Base-by-base conservation (phyloP, 192 early-diverging fungal genomes). In the Umbelopsis isabellina region DNA sequence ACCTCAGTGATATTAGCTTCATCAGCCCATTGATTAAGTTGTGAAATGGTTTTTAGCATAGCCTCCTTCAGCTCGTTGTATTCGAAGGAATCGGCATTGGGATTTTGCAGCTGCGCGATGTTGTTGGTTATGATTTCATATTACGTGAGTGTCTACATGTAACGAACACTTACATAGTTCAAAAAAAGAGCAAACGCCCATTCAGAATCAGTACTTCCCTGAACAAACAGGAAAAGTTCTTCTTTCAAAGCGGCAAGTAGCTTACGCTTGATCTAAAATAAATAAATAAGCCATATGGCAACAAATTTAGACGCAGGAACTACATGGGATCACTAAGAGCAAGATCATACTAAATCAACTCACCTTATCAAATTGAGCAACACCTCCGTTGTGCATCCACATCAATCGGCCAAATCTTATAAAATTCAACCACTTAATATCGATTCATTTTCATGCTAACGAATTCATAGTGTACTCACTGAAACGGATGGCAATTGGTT, bases 331-430 rank as follows among this genome's bases (percentile, higher is more conserved):
- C 37, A 41, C 6, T 41, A 10, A 1, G 27, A 30, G 27, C 3
- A 30, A 2, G 27, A 66, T 13, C 4, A 61, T 35, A 35, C 27
- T 35, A 16, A 2, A n/a, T 2, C 33, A 18, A 9, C 53, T 67
- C 81, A 84, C 86, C 69, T 81, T 76, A 37, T 86, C 68, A 66
- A 93, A 93, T 16, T 86, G 80, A 53, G 80, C 86, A 68, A 93
- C 85, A 52, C 84, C 80, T 48, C 91, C 91, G 69, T 93, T 92
- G 80, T 93, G 91, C 91, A 92, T 92, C 82, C 89, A 93, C 91
- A 93, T 93, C 16, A 93, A 75, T 55, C 85, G 83, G 46, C 90
- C 91, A 72, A 81, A 80, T 25, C 79, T 80, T 44, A 20, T 25
- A 49, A 23, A 18, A 27, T 20, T 30, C 15, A 49, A 65, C 27